Base-by-base conservation (phyloP, 306 rosid genomes). In the Dicorynia guianensis region DNA sequence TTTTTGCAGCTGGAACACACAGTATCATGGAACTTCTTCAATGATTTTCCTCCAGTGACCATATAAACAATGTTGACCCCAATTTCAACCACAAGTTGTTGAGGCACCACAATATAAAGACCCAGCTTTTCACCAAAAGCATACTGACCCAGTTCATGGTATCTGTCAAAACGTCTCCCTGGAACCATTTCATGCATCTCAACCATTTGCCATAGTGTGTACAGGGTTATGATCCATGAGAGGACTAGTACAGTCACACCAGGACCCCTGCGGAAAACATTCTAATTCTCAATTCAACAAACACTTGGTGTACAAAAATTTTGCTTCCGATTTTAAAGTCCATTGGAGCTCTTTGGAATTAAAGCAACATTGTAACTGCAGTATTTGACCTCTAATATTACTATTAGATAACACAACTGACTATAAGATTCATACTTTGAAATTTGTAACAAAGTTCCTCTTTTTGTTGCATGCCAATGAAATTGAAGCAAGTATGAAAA, bases 181-280 rank as follows among this genome's bases (percentile, higher is more conserved):
- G 93, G 97, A 20, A 90, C 91, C 89, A 85, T 88, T 67, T 93
- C 97, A 64, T 89, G 97, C 96, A 92, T 92, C 76, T 89, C 84
- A 43, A 89, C 90, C 96, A 92, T 92, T 85, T 92, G 92, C 92
- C 92, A 92, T 1, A 90, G 61, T 0, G 92, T 92, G 96, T 85
- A 90, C 0, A 90, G 30, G 11, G 96, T 86, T 35, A 92, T 85
- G 18, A 88, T 75, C 93, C 96, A 86, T 57, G 97, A 92, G 0
- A 92, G 66, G 1, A 88, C 55, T 34, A 92, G 35, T 19, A 86
- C 47, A 17, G 77, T 83, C 38, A 87, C 79, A 1, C 93, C 97
- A 5, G 96, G 96, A 30, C 93, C 96, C 97, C 97, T 89, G 67
- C 56, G 53, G 14, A 42, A 57, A 8, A 9, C 17, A 69, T 34